Percentiles rank a stretch among this genome's conserved stretches.
phyloP scores from a whole-genome alignment of 2,329 filamentous ascomycete species.

The Herpotrichia juniperi region DNA sequence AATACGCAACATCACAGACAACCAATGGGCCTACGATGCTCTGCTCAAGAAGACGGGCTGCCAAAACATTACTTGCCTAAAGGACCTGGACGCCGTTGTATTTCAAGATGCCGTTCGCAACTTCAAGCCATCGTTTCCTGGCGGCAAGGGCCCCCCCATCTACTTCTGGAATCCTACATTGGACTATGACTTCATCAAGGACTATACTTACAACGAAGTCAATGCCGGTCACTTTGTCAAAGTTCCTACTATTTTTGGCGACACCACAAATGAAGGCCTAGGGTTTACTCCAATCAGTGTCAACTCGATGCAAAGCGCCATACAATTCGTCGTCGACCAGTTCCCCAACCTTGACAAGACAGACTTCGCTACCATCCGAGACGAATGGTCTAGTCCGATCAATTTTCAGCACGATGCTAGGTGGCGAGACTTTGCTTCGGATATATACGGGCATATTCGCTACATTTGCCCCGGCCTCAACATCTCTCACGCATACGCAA shows the following conservation, averaged over 20 bases:
- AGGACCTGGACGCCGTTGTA: constrained; percentile 39
- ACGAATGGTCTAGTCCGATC: constrained; percentile 35
- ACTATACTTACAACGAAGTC: constrained; percentile 48
- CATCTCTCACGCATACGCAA: constrained; percentile 44
- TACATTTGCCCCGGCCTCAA: constrained; percentile 55
- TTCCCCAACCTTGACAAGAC: constrained; percentile 39
- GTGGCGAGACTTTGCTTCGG: constrained; percentile 47
- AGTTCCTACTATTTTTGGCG: constrained; percentile 51
- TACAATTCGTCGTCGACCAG: constrained; percentile 47
- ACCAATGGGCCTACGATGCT: constrained; percentile 51
- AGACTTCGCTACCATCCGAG: constrained; percentile 34
- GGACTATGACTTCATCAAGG: constrained; percentile 49
- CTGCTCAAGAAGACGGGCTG: constrained; percentile 44
- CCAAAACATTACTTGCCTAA: constrained; percentile 46
- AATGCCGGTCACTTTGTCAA: constrained; percentile 45
- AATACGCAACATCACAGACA: constrained; percentile 44
- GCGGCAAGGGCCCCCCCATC: constrained; percentile 35
- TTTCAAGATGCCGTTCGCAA: constrained; percentile 47
- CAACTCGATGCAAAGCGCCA: constrained; percentile 35
- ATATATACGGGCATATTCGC: constrained; percentile 55
- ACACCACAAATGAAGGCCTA: constrained; percentile 53
- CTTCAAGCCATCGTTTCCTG: constrained; percentile 46
- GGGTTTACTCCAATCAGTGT: constrained; percentile 47
- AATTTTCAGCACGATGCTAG: constrained; percentile 25
- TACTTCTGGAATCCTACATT: constrained; percentile 52